Evolutionary conservation across 306 rosid genomes (phyloP).

Genomic region (Ceratonia siliqua): DNA sequence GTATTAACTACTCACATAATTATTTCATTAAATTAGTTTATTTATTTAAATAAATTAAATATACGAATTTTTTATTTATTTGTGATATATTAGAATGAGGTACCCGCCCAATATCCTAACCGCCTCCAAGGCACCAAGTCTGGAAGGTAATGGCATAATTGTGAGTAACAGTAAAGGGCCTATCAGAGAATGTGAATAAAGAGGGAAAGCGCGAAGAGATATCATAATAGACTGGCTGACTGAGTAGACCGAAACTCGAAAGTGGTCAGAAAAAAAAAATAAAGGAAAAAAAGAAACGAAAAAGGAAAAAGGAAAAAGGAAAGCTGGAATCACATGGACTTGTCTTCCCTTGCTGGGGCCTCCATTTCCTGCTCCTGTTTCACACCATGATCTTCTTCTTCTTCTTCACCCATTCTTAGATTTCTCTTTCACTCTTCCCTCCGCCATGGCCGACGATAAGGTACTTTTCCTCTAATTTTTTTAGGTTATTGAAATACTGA

Average conservation of each 20-base stretch:
- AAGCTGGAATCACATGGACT: constrained; percentile 95
- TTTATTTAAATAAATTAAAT: background rate
- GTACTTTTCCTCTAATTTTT: constrained; percentile 36
- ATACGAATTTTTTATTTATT: too few relatives aligned
- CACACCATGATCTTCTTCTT: constrained; percentile 42
- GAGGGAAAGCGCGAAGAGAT: background rate
- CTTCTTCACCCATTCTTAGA: constrained; percentile 36
- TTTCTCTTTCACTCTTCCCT: constrained; percentile 25
- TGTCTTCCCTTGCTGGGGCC: constrained; percentile 70
- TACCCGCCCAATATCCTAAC: too few relatives aligned
- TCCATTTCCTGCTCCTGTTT: constrained; percentile 39
- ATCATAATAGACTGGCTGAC: too few relatives aligned
- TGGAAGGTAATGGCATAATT: background rate
- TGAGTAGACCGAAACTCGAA: background rate
- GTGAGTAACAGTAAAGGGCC: background rate
- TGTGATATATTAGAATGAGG: too few relatives aligned
- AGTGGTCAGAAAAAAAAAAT: background rate
- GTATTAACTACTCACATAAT: too few relatives aligned
- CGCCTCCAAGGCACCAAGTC: background rate
- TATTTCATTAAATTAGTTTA: background rate
- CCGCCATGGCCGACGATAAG: constrained; percentile 88
- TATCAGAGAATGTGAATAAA: background rate
- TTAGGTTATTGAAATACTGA: background rate
- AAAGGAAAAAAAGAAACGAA: background rate
- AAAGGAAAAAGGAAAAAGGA: constrained; percentile 26